Conservation (phyloP, 106 monocot genomes). For the Platanthera guangdongensis region DNA sequence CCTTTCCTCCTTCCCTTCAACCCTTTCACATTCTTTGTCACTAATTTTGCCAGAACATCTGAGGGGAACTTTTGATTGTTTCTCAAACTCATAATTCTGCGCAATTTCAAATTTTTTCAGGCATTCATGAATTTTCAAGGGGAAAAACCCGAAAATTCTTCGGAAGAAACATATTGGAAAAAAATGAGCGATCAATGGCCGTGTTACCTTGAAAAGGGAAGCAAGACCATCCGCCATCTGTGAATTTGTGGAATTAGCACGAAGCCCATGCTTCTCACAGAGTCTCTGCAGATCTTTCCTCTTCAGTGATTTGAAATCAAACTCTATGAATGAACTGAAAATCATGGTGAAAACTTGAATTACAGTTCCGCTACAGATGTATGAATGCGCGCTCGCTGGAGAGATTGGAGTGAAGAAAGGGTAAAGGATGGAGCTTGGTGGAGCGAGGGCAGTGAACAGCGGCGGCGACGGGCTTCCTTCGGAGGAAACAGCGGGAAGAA, state of each 20-base stretch:
- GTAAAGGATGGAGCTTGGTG: no score
- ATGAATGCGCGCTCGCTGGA: no score
- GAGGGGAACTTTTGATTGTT: constrained; percentile 23
- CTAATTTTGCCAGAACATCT: constrained; percentile 24
- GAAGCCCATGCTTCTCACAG: constrained; percentile 27
- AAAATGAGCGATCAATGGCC: background rate
- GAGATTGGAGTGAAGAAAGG: no score
- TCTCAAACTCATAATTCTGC: background rate
- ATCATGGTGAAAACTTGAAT: background rate
- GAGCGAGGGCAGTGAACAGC: no score
- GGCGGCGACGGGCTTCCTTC: no score
- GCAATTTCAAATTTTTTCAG: background rate
- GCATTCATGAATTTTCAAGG: background rate
- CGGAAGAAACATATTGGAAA: background rate
- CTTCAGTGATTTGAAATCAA: constrained; percentile 29
- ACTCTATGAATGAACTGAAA: background rate
- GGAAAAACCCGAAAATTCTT: background rate
- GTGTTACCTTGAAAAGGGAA: constrained; percentile 21
- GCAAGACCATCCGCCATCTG: constrained; percentile 29
- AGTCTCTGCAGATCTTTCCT: constrained; percentile 39
- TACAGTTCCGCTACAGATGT: no score
- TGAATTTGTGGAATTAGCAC: constrained; percentile 31
- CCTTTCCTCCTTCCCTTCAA: constrained; percentile 22
- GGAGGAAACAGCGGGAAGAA: no score
- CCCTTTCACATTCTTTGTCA: constrained; percentile 7